Percentiles rank a stretch among this genome's conserved stretches.
phyloP scores from a whole-genome alignment of 345 rosid genomes.

The Lumnitzera racemosa region DNA sequence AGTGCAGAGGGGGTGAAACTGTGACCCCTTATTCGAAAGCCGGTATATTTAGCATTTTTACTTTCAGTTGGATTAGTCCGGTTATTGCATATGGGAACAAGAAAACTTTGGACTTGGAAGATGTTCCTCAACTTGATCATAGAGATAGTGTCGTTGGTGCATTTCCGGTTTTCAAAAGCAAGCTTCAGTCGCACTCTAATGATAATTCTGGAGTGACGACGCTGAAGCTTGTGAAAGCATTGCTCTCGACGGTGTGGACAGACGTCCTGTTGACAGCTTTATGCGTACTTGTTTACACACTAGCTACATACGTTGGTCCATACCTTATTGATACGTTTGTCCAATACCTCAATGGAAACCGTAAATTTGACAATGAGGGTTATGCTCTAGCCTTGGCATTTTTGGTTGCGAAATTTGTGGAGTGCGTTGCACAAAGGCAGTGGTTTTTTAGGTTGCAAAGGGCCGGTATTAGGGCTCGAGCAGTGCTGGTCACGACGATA shows the following conservation, averaged over 20 bases:
- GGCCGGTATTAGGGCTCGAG: conserved; percentile 43
- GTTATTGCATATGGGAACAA: conserved; percentile 47
- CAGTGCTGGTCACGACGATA: conserved; percentile 42
- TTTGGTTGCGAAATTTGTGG: conserved; percentile 50
- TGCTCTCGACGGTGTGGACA: conserved; percentile 34
- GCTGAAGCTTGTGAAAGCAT: conserved; percentile 38
- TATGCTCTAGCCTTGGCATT: conserved; percentile 45
- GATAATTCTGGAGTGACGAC: conserved; percentile 30
- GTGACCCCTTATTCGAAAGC: conserved; percentile 44
- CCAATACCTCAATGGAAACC: conserved; percentile 44
- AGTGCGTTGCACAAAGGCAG: conserved; percentile 46
- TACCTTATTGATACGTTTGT: conserved; percentile 54
- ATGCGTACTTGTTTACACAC: conserved; percentile 25
- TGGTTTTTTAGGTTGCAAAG: conserved; percentile 50
- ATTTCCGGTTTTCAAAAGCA: conserved; percentile 28
- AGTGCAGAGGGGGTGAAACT: conserved; percentile 25
- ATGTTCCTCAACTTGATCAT: conserved; percentile 56
- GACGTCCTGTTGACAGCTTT: conserved; percentile 37
- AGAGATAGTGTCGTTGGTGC: conserved; percentile 35
- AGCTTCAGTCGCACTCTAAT: conserved; percentile 30
- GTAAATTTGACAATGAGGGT: conserved; percentile 42
- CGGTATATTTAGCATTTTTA: conserved; percentile 32
- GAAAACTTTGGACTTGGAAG: conserved; percentile 52
- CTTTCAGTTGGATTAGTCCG: conserved; percentile 64
- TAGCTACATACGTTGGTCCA: conserved; percentile 56